Conservation (phyloP, 768 basidiomycete species). For the Psilocybe azurescens region DNA sequence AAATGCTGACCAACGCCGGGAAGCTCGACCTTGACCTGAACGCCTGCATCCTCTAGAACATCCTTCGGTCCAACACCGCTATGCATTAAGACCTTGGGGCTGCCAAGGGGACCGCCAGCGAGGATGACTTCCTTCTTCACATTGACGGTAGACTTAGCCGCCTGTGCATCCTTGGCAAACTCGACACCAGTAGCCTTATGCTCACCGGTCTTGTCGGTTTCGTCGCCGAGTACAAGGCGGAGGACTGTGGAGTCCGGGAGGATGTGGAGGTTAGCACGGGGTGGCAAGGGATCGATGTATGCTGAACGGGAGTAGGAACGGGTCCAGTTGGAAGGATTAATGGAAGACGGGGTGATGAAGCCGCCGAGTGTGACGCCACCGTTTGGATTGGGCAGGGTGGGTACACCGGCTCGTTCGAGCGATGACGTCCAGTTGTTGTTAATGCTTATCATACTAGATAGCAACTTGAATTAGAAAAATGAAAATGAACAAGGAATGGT, state of each 20-base stretch:
- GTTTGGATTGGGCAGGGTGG: constrained; percentile 47
- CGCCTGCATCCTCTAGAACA: constrained; percentile 49
- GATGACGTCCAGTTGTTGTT: constrained; percentile 64
- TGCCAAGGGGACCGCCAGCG: constrained; percentile 55
- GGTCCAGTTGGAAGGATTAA: constrained; percentile 71
- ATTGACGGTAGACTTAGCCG: constrained; percentile 43
- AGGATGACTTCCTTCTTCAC: constrained; percentile 68
- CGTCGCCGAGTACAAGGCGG: constrained; percentile 51
- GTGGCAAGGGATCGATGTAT: constrained; percentile 69
- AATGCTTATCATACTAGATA: constrained; percentile 52
- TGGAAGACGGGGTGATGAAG: constrained; percentile 59
- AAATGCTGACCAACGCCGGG: constrained; percentile 68
- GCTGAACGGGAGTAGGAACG: constrained; percentile 70
- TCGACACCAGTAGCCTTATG: constrained; percentile 38
- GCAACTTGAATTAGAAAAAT: background rate
- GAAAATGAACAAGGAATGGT: constrained; percentile 38
- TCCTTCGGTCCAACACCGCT: constrained; percentile 65
- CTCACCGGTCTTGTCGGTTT: constrained; percentile 46
- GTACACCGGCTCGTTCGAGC: constrained; percentile 50
- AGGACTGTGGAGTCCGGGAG: constrained; percentile 65
- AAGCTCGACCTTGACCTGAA: constrained; percentile 50
- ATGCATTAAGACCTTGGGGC: constrained; percentile 57
- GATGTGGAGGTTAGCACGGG: constrained; percentile 69
- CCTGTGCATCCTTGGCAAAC: constrained; percentile 39
- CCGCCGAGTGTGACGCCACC: constrained; percentile 55